phyloP scores from a whole-genome alignment of 2,329 filamentous ascomycete species.

The Talaromyces sp. region DNA sequence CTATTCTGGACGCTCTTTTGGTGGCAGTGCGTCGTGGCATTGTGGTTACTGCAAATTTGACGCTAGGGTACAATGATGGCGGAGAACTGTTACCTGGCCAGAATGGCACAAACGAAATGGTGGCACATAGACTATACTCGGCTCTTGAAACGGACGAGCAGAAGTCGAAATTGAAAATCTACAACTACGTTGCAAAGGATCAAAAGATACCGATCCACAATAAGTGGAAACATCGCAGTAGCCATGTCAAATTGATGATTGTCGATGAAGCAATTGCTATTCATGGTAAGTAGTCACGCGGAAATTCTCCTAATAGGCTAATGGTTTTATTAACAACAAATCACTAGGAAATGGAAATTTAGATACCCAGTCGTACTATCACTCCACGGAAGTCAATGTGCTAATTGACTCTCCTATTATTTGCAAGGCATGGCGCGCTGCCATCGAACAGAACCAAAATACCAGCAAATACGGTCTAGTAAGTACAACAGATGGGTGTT shows the following conservation, averaged over 20 bases:
- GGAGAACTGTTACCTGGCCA: constrained; percentile 73
- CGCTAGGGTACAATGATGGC: constrained; percentile 73
- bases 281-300: constrained; percentile 41
- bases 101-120: constrained; percentile 71
- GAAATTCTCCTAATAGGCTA: neutral
- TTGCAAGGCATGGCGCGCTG: constrained; percentile 60
- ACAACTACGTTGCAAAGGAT: constrained; percentile 72
- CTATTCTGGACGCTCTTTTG: constrained; percentile 59
- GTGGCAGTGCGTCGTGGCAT: constrained; percentile 64
- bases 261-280: constrained; percentile 65
- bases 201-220: constrained; percentile 65
- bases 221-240: constrained; percentile 60
- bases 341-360: constrained; percentile 64
- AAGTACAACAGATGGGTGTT: constrained; percentile 54
- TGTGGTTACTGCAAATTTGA: constrained; percentile 65
- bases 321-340: neutral
- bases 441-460: constrained; percentile 62
- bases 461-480: constrained; percentile 57
- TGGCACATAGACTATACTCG: constrained; percentile 56
- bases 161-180: constrained; percentile 53
- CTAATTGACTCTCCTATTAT: constrained; percentile 63
- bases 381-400: constrained; percentile 72
- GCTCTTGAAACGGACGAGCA: constrained; percentile 51
- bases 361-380: constrained; percentile 75
- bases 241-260: constrained; percentile 75